A percentile compares a stretch with the other conserved stretches of the same genome.
Conservation (phyloP, 805 yeast genomes). For the Saccharomycopsis babjevae region DNA sequence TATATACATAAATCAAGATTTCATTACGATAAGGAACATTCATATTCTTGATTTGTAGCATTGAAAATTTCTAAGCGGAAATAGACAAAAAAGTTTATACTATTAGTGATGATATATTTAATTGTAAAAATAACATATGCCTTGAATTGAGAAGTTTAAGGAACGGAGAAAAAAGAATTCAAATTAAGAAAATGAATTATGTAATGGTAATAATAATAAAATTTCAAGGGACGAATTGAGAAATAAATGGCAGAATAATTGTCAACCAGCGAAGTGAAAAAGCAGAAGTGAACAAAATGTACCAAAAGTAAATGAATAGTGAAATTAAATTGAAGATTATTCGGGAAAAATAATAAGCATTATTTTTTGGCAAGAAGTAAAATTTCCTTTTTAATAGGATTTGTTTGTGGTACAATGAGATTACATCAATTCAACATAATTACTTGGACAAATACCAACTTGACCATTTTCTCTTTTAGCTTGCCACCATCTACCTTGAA, state of each 20-base stretch:
- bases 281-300: background rate
- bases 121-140: background rate
- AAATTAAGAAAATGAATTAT: background rate
- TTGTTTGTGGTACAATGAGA: background rate
- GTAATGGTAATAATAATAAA: background rate
- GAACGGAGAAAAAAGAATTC: background rate
- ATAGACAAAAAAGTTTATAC: too few species aligned
- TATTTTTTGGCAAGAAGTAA: too few species aligned
- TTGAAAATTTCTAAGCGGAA: too few species aligned
- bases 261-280: background rate
- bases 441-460: slow-evolving; percentile 93
- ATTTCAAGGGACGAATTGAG: background rate
- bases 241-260: background rate
- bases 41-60: too few species aligned
- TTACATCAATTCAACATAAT: slow-evolving; percentile 65
- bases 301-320: background rate
- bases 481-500: slow-evolving; percentile 98
- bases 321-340: background rate
- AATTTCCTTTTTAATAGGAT: background rate
- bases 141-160: too few species aligned
- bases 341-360: background rate
- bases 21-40: background rate
- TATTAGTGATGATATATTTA: background rate
- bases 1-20: background rate
- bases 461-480: slow-evolving; percentile 84